Conservation (phyloP, 345 rosid genomes). For the Cardamine occulta region DNA sequence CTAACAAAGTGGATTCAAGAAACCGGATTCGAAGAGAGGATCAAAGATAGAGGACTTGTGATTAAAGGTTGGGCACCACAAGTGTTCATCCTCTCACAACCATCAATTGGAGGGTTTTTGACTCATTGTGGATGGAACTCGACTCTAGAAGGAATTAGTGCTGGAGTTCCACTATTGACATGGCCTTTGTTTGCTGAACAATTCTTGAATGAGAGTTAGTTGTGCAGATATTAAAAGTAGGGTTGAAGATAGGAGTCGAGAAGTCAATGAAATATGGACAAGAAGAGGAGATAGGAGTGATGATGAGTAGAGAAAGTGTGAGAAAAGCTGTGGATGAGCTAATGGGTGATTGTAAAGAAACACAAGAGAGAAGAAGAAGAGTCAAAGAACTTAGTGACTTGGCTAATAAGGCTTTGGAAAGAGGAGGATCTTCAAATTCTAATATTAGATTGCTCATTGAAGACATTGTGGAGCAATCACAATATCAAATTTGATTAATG, state of each 20-base stretch:
- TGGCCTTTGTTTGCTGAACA: slow-evolving; percentile 44
- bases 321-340: slow-evolving; percentile 40
- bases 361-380: slow-evolving; percentile 44
- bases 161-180: slow-evolving; percentile 47
- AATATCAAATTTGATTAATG: slow-evolving; percentile 3
- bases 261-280: slow-evolving; percentile 13
- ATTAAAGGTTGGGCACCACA: slow-evolving; percentile 68
- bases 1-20: slow-evolving; percentile 49
- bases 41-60: slow-evolving; percentile 51
- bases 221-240: slow-evolving; percentile 41
- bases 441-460: slow-evolving; percentile 39
- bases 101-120: slow-evolving; percentile 53
- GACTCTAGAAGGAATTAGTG: slow-evolving; percentile 50
- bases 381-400: slow-evolving; percentile 41
- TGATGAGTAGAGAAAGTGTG: slow-evolving; percentile 37
- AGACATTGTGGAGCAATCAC: slow-evolving; percentile 38
- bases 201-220: slow-evolving; percentile 41
- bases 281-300: slow-evolving; percentile 41
- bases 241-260: slow-evolving; percentile 43
- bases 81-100: slow-evolving; percentile 54
- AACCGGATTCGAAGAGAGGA: slow-evolving; percentile 49
- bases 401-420: slow-evolving; percentile 46
- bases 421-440: slow-evolving; percentile 47
- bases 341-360: slow-evolving; percentile 43
- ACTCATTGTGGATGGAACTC: slow-evolving; percentile 77